phyloP scores from a whole-genome alignment of 192 early-diverging fungal species.

The Globomyces pollinis-pini region DNA sequence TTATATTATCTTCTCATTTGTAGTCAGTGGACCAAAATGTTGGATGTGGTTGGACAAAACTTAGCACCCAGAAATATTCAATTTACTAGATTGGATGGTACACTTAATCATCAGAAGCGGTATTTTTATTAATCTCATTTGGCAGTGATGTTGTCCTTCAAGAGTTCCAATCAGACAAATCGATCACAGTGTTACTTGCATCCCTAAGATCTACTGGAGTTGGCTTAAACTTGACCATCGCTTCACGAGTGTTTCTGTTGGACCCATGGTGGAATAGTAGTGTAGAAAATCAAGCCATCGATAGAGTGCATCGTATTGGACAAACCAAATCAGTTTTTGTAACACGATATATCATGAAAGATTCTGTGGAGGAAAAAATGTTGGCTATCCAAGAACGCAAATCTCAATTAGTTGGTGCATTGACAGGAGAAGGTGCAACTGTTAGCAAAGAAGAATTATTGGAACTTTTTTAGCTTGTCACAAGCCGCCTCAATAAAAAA shows the following conservation, averaged over 20 bases:
- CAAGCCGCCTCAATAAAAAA: too few relatives aligned
- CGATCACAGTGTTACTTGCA: slow-evolving; percentile 21
- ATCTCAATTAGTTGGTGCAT: slow-evolving; percentile 40
- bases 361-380: slow-evolving; percentile 82
- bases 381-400: slow-evolving; percentile 73
- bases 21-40: slow-evolving; percentile 48
- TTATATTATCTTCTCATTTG: too few relatives aligned
- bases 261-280: slow-evolving; percentile 49
- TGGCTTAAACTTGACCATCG: slow-evolving; percentile 37
- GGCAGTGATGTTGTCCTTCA: slow-evolving; percentile 46
- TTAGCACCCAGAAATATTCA: slow-evolving; percentile 45
- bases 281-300: slow-evolving; percentile 38
- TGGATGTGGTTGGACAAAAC: slow-evolving; percentile 61
- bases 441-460: background rate
- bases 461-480: background rate
- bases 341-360: slow-evolving; percentile 27
- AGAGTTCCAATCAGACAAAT: slow-evolving; percentile 54
- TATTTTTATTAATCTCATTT: background rate
- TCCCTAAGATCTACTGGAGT: slow-evolving; percentile 31
- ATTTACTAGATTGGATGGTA: slow-evolving; percentile 77
- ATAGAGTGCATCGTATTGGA: slow-evolving; percentile 40
- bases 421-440: background rate
- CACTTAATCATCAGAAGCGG: slow-evolving; percentile 37
- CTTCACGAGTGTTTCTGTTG: slow-evolving; percentile 25
- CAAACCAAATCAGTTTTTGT: slow-evolving; percentile 34